phyloP scores from a whole-genome alignment of 192 early-diverging fungal species.

The Backusella luteola region DNA sequence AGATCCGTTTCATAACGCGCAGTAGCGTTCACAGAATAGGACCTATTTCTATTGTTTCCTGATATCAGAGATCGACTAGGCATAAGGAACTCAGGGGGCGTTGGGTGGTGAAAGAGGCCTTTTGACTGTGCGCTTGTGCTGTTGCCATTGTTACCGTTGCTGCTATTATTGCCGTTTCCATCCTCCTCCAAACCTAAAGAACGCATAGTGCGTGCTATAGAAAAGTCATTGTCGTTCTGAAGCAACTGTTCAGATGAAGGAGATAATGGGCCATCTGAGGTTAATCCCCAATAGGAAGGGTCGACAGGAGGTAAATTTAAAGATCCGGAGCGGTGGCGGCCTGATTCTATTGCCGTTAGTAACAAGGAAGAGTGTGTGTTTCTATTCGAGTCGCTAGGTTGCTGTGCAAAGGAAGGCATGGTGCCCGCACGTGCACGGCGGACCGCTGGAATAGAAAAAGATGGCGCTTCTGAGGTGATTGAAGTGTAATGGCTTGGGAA shows the following conservation, averaged over 20 bases:
- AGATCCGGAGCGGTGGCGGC: constrained; percentile 29
- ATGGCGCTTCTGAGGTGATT: background rate
- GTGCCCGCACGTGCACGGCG: constrained; percentile 34
- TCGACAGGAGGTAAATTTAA: constrained; percentile 17
- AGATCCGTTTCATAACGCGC: constrained; percentile 17
- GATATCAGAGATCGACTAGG: constrained; percentile 16
- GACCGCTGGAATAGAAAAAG: background rate
- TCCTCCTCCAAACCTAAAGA: constrained; percentile 35
- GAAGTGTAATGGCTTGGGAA: background rate
- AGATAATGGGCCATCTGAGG: constrained; percentile 4
- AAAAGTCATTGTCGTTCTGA: constrained; percentile 27
- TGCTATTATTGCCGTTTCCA: background rate
- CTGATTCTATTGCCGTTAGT: background rate
- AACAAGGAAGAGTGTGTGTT: constrained; percentile 9
- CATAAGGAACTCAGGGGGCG: constrained; percentile 15
- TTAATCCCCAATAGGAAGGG: constrained; percentile 7
- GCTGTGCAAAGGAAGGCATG: constrained; percentile 31
- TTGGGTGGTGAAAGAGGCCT: constrained; percentile 11
- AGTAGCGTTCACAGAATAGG: constrained; percentile 31
- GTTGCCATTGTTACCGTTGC: background rate
- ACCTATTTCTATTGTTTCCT: constrained; percentile 26
- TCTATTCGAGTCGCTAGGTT: background rate
- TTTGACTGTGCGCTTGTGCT: background rate
- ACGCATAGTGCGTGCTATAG: constrained; percentile 33
- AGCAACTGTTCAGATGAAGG: constrained; percentile 31